Evolutionary conservation across 495 filamentous ascomycete genomes (phyloP).

Genomic region (Cercophora samala): DNA sequence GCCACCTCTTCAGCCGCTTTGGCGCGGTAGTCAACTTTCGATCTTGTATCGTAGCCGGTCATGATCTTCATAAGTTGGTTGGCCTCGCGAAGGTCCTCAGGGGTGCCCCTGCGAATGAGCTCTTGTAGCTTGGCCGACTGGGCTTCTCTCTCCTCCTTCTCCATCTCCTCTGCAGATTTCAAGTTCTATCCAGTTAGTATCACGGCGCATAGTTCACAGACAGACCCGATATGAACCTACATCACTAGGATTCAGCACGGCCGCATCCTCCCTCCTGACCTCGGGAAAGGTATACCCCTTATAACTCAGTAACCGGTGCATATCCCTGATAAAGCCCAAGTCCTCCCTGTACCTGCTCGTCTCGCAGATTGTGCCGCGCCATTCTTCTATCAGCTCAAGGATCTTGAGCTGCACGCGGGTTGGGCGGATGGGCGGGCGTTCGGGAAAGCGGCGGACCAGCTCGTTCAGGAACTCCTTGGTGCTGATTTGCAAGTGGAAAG

Average conservation of each 20-base stretch:
- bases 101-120: constrained; percentile 85
- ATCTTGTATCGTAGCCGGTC: constrained; percentile 91
- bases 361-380: constrained; percentile 96
- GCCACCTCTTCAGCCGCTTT: constrained; percentile 94
- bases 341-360: constrained; percentile 97
- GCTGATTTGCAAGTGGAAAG: constrained; percentile 96
- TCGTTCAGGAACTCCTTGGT: constrained; percentile 99
- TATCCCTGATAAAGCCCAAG: constrained; percentile 92
- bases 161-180: constrained; percentile 97
- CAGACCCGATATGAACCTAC: constrained; percentile 50
- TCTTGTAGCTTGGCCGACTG: constrained; percentile 97
- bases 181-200: constrained; percentile 60
- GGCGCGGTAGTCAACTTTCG: constrained; percentile 95
- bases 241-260: constrained; percentile 95
- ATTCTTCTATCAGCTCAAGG: constrained; percentile 96
- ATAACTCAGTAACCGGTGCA: constrained; percentile 92
- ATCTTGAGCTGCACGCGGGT: constrained; percentile 87
- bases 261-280: constrained; percentile 87
- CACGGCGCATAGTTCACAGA: constrained; percentile 5
- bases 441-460: constrained; percentile 92
- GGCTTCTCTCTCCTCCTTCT: constrained; percentile 89
- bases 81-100: constrained; percentile 90
- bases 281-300: constrained; percentile 97
- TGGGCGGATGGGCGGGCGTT: constrained; percentile 82
- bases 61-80: constrained; percentile 98